Evolutionary conservation across 108 stramenopile species (phyloP), one percentile per base, ranked within the genome.

Genomic region (Mediolabrus comicus): DNA sequence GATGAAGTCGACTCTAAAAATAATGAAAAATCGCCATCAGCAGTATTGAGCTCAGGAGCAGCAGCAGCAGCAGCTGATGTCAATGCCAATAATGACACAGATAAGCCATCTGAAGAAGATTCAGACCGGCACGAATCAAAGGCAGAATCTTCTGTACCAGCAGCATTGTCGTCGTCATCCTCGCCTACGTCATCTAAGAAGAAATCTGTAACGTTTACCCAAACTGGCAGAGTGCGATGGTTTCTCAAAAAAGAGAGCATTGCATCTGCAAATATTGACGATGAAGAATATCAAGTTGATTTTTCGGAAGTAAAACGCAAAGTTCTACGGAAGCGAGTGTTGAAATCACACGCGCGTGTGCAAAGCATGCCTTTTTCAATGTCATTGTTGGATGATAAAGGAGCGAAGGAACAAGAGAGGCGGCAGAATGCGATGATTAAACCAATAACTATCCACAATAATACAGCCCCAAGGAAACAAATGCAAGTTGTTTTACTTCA

Each of bases 401-500:
- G 41, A 41, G 14, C n/a, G 41, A 41, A 41, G 17, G 41, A 11
- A 41, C n/a, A n/a, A n/a, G n/a, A n/a, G n/a, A n/a, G n/a, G n/a
- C n/a, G 41, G n/a, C 16, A 41, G 11, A 4, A 41, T 2, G 16
- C n/a, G 16, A 16, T 41, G 14, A 41, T 17, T 14, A 14, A 14
- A 4, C 4, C 11, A 1, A 17, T 41, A 2, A 4, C 41, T 17
- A 16, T 17, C 0, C 41, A 41, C 14, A n/a, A n/a, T n/a, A n/a
- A n/a, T n/a, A 41, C 41, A 41, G 17, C 41, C 4, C 3, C 41
- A 8, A 75, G 62, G 34, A 46, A 59, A 1, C 28, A 49, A 31
- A 67, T 67, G 12, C 62, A 68, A 65, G 62, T 82, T 6, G 56
- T 39, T 12, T 59, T 82, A 9, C 59, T 82, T n/a, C 71, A 82